phyloP scores from a whole-genome alignment of 169 alveolate genomes.

The Cryptosporidium sp. region DNA sequence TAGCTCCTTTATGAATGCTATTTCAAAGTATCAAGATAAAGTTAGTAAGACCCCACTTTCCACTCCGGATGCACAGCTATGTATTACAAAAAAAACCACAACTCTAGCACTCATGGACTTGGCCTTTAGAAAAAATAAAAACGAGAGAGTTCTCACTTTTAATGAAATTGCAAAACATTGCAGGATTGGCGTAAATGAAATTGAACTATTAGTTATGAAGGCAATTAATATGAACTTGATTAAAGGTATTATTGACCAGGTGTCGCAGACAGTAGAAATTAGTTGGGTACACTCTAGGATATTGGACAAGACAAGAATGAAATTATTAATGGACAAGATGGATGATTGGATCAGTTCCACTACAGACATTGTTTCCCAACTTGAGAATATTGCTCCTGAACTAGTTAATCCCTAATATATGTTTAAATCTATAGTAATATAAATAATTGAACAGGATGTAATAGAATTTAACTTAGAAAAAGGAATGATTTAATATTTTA shows the following conservation, averaged over 20 bases:
- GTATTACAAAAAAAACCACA: conserved; percentile 45
- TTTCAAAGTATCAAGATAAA: conserved; percentile 35
- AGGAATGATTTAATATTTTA: neutral
- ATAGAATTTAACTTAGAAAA: neutral
- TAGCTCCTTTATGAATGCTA: conserved; percentile 5
- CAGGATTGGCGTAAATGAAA: conserved; percentile 74
- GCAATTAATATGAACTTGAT: conserved; percentile 85
- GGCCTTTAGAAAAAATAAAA: conserved; percentile 45
- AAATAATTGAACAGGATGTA: neutral
- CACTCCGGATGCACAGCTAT: conserved; percentile 28
- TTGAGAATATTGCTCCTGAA: conserved; percentile 68
- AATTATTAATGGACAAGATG: conserved; percentile 80
- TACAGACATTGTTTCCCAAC: conserved; percentile 13
- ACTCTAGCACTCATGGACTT: conserved; percentile 70
- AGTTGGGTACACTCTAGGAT: conserved; percentile 85
- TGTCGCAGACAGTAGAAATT: conserved; percentile 80
- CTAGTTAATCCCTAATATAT: conserved; percentile 29
- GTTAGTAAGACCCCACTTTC: conserved; percentile 30
- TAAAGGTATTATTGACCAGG: conserved; percentile 85
- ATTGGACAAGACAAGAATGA: conserved; percentile 80
- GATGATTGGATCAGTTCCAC: conserved; percentile 81
- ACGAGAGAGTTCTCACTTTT: conserved; percentile 40
- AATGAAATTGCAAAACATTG: conserved; percentile 69
- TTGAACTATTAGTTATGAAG: conserved; percentile 85
- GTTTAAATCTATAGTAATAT: neutral